Conservation (phyloP, 164 flowering plant genomes). For the Annona squamosa region DNA sequence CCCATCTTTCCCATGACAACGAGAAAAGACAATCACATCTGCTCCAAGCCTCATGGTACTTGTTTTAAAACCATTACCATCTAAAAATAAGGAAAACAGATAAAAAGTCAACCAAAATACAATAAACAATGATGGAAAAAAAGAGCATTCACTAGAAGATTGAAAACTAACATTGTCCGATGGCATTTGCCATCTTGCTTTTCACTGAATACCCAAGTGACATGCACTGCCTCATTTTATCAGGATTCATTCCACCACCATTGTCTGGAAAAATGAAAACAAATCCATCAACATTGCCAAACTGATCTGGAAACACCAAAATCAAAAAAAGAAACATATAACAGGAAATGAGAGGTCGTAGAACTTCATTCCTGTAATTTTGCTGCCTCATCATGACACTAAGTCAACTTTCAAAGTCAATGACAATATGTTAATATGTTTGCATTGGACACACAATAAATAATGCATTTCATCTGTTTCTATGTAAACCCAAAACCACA, state of each 20-base stretch:
- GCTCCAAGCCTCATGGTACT: constrained; percentile 99
- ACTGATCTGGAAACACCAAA: neutral
- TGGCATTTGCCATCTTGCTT: constrained; percentile 80
- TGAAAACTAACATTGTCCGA: constrained; percentile 74
- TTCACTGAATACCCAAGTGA: constrained; percentile 90
- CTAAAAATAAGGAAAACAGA: constrained; percentile 23
- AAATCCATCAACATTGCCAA: neutral
- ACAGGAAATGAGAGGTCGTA: too few species aligned
- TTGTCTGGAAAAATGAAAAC: constrained; percentile 16
- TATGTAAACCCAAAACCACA: too few species aligned
- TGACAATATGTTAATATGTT: too few species aligned
- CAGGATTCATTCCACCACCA: constrained; percentile 95
- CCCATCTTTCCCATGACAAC: constrained; percentile 60
- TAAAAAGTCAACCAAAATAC: neutral
- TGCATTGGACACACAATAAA: too few species aligned
- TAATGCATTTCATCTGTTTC: too few species aligned
- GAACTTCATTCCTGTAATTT: too few species aligned
- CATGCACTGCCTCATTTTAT: constrained; percentile 90
- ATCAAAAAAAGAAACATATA: neutral
- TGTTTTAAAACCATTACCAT: constrained; percentile 98
- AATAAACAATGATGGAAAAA: too few species aligned
- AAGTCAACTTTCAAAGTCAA: too few species aligned
- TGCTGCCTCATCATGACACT: too few species aligned
- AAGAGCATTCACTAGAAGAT: neutral
- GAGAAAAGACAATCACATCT: constrained; percentile 94